phyloP scores from a whole-genome alignment of 768 basidiomycete genomes.

The Sarcomyxa edulis region DNA sequence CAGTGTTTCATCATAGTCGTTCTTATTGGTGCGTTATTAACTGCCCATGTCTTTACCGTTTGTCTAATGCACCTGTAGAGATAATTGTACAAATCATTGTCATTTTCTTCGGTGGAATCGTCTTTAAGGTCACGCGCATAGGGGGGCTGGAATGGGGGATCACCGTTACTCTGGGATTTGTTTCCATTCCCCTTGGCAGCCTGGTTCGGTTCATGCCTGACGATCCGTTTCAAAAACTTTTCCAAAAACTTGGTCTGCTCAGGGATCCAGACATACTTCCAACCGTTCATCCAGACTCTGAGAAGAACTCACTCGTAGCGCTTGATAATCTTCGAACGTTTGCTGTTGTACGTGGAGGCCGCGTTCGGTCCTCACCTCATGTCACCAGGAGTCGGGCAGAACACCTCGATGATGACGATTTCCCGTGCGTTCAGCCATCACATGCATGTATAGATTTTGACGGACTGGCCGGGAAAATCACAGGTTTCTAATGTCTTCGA shows the following conservation, averaged over 20 bases:
- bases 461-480: no score
- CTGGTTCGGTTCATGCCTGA: conserved; percentile 62
- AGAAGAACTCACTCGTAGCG: no score
- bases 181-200: conserved; percentile 64
- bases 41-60: conserved; percentile 7
- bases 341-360: no score
- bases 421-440: no score
- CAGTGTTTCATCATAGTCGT: conserved; percentile 63
- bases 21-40: conserved; percentile 44
- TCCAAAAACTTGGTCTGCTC: background rate
- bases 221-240: conserved; percentile 40
- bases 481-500: no score
- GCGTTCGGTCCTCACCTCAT: no score
- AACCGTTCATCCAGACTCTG: background rate
- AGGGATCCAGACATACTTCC: background rate
- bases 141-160: conserved; percentile 66
- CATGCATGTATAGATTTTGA: no score
- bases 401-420: no score
- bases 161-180: conserved; percentile 56
- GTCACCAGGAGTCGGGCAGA: no score
- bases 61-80: no score
- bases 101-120: conserved; percentile 67
- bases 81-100: conserved; percentile 65
- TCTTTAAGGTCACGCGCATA: conserved; percentile 64
- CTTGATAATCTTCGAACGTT: no score